Evolutionary conservation across 306 rosid genomes (phyloP).

Genomic region (Fagus sylvatica): DNA sequence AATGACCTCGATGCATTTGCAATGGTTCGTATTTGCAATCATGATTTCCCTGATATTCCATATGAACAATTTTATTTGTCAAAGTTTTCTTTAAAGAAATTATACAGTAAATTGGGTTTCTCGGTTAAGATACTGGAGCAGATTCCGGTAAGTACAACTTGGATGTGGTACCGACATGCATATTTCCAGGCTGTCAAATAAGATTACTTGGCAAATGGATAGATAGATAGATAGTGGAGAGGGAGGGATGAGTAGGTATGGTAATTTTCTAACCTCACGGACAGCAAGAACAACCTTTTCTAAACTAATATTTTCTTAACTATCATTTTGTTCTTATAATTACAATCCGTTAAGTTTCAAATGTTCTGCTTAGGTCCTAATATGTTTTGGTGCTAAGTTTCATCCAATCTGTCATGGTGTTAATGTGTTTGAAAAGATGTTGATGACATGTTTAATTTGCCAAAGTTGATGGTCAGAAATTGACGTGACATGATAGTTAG

Average conservation of each 20-base stretch:
- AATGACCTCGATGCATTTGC: slow-evolving; percentile 97
- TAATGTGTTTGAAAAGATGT: neutral
- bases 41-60: neutral
- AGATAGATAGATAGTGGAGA: neutral
- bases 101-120: neutral
- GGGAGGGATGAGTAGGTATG: neutral
- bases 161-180: neutral
- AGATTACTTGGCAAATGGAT: neutral
- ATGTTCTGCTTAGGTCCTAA: neutral
- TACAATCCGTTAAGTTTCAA: neutral
- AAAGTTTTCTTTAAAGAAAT: slow-evolving; percentile 10
- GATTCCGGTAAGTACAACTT: neutral
- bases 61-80: neutral
- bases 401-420: neutral
- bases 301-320: neutral
- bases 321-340: neutral
- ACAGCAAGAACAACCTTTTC: too few relatives aligned
- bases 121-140: neutral
- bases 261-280: too few relatives aligned
- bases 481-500: neutral
- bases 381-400: neutral
- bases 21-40: slow-evolving; percentile 64
- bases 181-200: neutral
- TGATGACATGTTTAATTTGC: neutral
- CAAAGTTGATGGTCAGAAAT: neutral